phyloP scores from a whole-genome alignment of 1,284 basidiomycete genomes.

The Leccinum pachyderme region DNA sequence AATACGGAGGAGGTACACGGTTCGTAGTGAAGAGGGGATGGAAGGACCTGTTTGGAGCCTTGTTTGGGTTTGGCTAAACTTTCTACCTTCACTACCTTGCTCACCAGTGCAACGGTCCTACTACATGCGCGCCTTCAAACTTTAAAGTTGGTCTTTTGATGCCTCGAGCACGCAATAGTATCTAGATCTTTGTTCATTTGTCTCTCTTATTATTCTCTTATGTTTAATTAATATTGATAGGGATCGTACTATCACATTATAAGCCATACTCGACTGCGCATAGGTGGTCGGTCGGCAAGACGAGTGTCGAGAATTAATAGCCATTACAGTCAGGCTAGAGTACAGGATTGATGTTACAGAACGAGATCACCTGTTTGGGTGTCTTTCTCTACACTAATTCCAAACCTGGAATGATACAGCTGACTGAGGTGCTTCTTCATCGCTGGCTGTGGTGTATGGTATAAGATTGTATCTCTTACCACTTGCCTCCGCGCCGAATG shows the following conservation, averaged over 20 bases:
- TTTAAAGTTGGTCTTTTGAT: background rate
- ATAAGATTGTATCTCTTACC: background rate
- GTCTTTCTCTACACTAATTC: background rate
- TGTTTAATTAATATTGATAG: background rate
- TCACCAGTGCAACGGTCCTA: background rate
- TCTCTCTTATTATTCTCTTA: background rate
- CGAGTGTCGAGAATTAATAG: too few relatives aligned
- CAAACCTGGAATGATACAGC: background rate
- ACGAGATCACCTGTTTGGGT: background rate
- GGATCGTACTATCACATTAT: too few relatives aligned
- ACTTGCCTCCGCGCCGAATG: background rate
- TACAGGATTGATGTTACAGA: too few relatives aligned
- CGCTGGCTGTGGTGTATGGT: background rate
- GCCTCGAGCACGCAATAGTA: background rate
- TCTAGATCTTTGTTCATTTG: conserved; percentile 1
- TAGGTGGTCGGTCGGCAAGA: too few relatives aligned
- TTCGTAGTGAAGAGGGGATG: conserved; percentile 47
- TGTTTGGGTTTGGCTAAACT: conserved; percentile 41
- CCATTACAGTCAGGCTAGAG: too few relatives aligned
- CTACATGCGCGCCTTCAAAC: background rate
- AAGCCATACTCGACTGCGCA: too few relatives aligned
- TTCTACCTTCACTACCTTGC: background rate
- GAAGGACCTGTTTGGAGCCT: conserved; percentile 46
- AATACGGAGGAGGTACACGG: conserved; percentile 51
- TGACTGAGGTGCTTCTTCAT: background rate